Percentiles rank a stretch among this genome's conserved stretches.
Evolutionary conservation across 2,329 filamentous ascomycete species (phyloP).

Genomic region (Stagonosporopsis vannaccii): DNA sequence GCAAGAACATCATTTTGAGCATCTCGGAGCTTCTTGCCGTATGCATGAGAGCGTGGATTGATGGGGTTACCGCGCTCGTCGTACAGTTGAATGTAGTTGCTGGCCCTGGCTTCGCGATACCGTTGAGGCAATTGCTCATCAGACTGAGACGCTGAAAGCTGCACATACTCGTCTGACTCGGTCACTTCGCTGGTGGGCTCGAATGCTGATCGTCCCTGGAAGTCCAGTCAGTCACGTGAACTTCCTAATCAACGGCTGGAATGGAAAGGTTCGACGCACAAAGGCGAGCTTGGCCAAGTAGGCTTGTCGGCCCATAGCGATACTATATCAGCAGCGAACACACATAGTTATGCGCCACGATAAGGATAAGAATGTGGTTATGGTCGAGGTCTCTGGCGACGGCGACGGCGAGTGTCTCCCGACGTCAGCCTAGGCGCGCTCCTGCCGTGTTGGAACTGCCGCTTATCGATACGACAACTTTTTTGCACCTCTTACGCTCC

Average conservation of each 20-base stretch:
- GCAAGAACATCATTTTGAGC: constrained; percentile 58
- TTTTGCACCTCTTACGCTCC: constrained; percentile 32
- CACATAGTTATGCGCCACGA: not conserved
- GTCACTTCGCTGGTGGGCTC: constrained; percentile 41
- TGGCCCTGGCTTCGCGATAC: constrained; percentile 33
- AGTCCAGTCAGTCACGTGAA: constrained; percentile 23
- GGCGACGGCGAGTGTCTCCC: too few species aligned
- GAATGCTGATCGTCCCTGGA: constrained; percentile 52
- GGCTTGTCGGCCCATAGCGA: constrained; percentile 46
- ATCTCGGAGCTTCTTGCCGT: constrained; percentile 51
- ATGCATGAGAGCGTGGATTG: constrained; percentile 51
- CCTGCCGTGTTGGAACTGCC: not conserved
- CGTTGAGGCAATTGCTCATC: constrained; percentile 27
- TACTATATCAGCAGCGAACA: not conserved
- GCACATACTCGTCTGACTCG: constrained; percentile 37
- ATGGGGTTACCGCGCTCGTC: constrained; percentile 55
- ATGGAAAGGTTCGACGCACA: constrained; percentile 27
- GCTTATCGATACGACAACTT: constrained; percentile 48
- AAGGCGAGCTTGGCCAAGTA: constrained; percentile 49
- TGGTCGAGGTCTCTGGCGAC: constrained; percentile 1
- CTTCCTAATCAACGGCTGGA: not conserved
- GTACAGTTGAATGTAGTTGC: constrained; percentile 51
- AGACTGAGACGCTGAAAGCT: constrained; percentile 35
- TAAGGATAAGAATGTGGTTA: not conserved
- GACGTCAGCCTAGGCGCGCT: not conserved